phyloP scores from a whole-genome alignment of 2,329 filamentous ascomycete genomes.

The Microthyrium microscopicum region DNA sequence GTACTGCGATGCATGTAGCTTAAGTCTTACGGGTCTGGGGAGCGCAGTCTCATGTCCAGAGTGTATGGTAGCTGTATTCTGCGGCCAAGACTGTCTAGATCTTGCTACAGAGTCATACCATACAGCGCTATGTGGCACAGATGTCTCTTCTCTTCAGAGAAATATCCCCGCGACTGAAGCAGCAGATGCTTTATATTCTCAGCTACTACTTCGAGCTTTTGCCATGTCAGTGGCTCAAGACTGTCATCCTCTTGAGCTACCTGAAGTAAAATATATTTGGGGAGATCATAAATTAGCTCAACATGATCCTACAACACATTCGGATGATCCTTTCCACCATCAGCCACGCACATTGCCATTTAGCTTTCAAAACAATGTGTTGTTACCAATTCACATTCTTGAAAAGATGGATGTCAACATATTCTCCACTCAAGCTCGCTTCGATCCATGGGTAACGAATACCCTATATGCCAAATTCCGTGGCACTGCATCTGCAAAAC shows the following conservation, averaged over 20 bases:
- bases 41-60: constrained; percentile 27
- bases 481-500: constrained; percentile 75
- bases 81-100: constrained; percentile 38
- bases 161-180: constrained; percentile 40
- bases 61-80: constrained; percentile 44
- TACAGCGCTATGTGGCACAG: constrained; percentile 37
- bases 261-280: constrained; percentile 48
- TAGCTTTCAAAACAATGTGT: constrained; percentile 59
- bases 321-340: constrained; percentile 8
- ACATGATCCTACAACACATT: not conserved
- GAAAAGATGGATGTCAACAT: constrained; percentile 77
- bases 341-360: constrained; percentile 46
- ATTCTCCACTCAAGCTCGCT: constrained; percentile 36
- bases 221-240: constrained; percentile 45
- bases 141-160: constrained; percentile 39
- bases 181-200: constrained; percentile 42
- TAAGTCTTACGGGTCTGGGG: constrained; percentile 37
- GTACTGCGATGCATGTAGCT: constrained; percentile 79
- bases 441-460: constrained; percentile 75
- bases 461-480: constrained; percentile 87
- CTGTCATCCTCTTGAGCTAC: constrained; percentile 40
- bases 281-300: constrained; percentile 34
- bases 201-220: constrained; percentile 40
- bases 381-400: constrained; percentile 57
- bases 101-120: constrained; percentile 41